Evolutionary conservation across 2,329 filamentous ascomycete genomes (phyloP).

Genomic region (Blastomyces emzantsi): DNA sequence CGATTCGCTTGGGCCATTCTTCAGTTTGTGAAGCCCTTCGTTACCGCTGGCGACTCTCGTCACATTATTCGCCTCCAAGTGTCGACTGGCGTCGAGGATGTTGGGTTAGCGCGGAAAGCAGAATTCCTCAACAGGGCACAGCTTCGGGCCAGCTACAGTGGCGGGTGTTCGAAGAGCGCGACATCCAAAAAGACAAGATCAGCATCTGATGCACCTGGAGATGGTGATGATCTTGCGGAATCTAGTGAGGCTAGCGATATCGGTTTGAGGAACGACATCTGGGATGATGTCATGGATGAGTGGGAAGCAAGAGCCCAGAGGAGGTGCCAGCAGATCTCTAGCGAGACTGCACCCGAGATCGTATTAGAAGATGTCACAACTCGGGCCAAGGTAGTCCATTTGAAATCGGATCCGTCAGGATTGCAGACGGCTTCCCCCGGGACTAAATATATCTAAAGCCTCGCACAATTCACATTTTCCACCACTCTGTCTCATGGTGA

Average conservation of each 20-base stretch:
- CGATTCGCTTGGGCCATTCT: slow-evolving; percentile 9
- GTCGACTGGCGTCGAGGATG: neutral
- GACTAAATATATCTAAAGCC: too few species aligned
- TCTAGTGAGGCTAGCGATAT: neutral
- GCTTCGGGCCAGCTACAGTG: slow-evolving; percentile 5
- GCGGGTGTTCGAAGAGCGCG: neutral
- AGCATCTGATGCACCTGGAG: neutral
- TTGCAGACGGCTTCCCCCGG: neutral
- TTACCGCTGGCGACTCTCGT: neutral
- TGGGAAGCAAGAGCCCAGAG: slow-evolving; percentile 3
- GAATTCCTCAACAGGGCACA: neutral
- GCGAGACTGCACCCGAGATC: neutral
- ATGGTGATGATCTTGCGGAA: slow-evolving; percentile 1
- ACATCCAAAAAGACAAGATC: neutral
- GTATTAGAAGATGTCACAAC: neutral
- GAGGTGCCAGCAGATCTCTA: slow-evolving; percentile 1
- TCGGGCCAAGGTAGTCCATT: neutral
- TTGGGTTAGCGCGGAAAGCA: neutral
- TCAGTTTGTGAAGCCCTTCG: slow-evolving; percentile 1
- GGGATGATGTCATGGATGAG: slow-evolving; percentile 5
- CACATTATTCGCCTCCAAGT: slow-evolving; percentile 1
- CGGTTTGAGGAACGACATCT: neutral
- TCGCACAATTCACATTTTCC: too few species aligned
- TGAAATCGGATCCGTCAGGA: neutral
- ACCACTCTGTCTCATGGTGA: neutral